Evolutionary conservation across 768 basidiomycete species (phyloP), one percentile per base, ranked within the genome.

Genomic region (Phlebiopsis gigantea): DNA sequence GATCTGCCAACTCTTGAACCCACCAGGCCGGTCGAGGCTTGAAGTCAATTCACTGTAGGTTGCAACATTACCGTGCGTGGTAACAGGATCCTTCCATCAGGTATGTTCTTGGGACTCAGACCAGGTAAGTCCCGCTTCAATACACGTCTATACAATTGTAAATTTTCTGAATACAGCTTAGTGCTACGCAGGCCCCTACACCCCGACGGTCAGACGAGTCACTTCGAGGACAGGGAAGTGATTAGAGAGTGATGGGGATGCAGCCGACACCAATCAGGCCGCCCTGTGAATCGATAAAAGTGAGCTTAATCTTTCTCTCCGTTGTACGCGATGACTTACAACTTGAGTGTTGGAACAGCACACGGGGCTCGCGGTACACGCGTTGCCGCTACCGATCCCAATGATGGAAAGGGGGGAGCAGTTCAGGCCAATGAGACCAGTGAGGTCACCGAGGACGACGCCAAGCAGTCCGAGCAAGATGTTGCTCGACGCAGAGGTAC

Each of bases 371-470:
- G 54, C 2, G 21, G 21, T 46, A 45, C 61, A 62, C 0, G 46
- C 30, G 46, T 41, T 46, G n/a, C 53, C 53, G 24, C 51, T 31
- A 0, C 61, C 61, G 14, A 61, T 34, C 2, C 53, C 56, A 26
- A 58, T 43, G 46, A 53, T 46, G 49, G 22, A n/a, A 39, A 62
- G n/a, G 24, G 61, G 54, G 4, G 61, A 59, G 56, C 61, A 62
- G 26, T 19, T 43, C 39, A 62, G 17, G 39, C 61, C 61, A 26
- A 62, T 21, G 15, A 31, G 45, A 15, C 43, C 50, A 1, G 49
- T 48, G 34, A 53, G n/a, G 22, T n/a, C 41, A 9, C 39, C 43
- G 19, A 59, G 22, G 29, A 58, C 50, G 19, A 62, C 30, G 21
- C 61, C 58, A 2, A 59, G 56, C 1, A 62, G 56, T 10, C 49